These are phyloP conservation scores for Calonectria crousiana DNA, from an alignment of 2,329 filamentous ascomycete genomes.

Conservation along the genomic window DNA sequence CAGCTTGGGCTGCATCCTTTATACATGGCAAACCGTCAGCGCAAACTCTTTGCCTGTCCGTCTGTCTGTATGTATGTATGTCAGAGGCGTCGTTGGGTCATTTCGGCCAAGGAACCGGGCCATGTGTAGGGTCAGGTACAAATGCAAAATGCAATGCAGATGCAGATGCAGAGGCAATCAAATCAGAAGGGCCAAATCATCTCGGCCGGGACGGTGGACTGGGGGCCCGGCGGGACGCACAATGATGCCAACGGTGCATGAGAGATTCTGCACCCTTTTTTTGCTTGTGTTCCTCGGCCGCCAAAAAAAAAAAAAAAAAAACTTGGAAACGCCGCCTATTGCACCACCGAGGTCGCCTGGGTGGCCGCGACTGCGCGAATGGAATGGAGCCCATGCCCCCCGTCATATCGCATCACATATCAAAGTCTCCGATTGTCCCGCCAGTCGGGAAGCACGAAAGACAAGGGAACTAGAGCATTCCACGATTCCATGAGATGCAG, in stretches of 20 bases:
- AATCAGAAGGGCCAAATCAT: background rate
- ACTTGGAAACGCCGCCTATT: background rate
- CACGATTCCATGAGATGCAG: slow-evolving; percentile 28
- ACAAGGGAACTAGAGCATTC: background rate
- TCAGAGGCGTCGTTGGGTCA: background rate
- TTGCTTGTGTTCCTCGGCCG: background rate
- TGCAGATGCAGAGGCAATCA: slow-evolving; percentile 21
- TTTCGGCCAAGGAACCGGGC: slow-evolving; percentile 17
- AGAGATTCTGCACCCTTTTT: slow-evolving; percentile 6
- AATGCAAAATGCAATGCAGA: slow-evolving; percentile 26
- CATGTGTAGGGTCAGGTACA: slow-evolving; percentile 13
- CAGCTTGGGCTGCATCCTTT: slow-evolving; percentile 4
- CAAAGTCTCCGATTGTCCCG: background rate
- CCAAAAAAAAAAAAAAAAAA: background rate
- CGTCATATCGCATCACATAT: background rate
- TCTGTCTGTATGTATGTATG: background rate
- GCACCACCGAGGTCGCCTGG: background rate
- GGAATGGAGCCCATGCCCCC: background rate
- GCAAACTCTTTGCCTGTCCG: background rate
- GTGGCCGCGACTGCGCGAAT: background rate
- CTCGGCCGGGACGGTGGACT: background rate
- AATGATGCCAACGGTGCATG: slow-evolving; percentile 21
- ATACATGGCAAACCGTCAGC: background rate
- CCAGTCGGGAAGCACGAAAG: background rate
- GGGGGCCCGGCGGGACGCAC: slow-evolving; percentile 12